phyloP scores from a whole-genome alignment of 495 filamentous ascomycete species.

The Daldinia grandis region DNA sequence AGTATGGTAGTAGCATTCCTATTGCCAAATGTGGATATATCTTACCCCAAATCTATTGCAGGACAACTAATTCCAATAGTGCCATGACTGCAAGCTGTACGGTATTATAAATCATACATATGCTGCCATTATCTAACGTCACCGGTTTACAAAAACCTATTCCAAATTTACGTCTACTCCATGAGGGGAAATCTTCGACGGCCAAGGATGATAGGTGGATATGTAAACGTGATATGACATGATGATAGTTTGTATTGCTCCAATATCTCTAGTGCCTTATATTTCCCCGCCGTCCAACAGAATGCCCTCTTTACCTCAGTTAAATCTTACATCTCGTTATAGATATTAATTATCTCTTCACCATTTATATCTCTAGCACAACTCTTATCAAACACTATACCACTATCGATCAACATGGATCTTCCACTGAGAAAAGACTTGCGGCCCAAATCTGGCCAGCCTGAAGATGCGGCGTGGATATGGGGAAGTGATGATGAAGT shows the following conservation, averaged over 20 bases:
- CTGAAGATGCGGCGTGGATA: slow-evolving; percentile 65
- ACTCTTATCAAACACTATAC: background rate
- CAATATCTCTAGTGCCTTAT: background rate
- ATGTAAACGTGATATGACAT: background rate
- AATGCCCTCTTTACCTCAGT: background rate
- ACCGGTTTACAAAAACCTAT: background rate
- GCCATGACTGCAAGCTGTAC: background rate
- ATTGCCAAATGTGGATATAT: background rate
- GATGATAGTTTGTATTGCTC: background rate
- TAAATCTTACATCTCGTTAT: background rate
- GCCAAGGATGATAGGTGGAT: slow-evolving; percentile 10
- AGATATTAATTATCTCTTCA: background rate
- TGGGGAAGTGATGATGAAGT: slow-evolving; percentile 70
- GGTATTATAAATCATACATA: background rate
- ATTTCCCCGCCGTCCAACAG: background rate
- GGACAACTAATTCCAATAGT: background rate
- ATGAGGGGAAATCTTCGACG: slow-evolving; percentile 17
- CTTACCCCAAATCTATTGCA: background rate
- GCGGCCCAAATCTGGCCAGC: slow-evolving; percentile 25
- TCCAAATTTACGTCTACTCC: background rate
- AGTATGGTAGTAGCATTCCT: background rate
- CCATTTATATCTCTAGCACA: background rate
- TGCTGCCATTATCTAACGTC: background rate
- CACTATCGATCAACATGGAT: slow-evolving; percentile 4
- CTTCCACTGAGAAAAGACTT: slow-evolving; percentile 36